Evolutionary conservation across 2,329 filamentous ascomycete species (phyloP).

Genomic region (Cladosporium sp.): DNA sequence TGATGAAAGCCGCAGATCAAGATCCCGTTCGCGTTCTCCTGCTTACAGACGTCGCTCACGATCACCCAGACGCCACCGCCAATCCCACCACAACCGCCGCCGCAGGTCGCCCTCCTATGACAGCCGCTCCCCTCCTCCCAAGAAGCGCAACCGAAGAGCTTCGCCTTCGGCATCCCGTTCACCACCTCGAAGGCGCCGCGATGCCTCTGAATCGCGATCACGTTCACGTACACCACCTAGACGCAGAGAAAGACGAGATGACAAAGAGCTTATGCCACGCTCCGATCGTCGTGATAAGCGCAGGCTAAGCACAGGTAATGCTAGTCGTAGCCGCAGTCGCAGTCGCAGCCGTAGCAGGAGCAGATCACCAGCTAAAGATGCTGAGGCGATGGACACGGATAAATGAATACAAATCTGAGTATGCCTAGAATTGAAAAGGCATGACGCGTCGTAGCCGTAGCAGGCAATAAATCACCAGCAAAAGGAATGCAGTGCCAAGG

Average conservation of each 20-base stretch:
- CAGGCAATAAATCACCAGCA: no score
- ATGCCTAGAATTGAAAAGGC: no score
- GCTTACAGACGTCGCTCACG: slow-evolving; percentile 23
- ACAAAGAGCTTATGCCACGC: not conserved
- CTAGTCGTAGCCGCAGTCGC: slow-evolving; percentile 2
- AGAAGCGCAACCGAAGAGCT: slow-evolving; percentile 21
- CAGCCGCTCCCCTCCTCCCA: slow-evolving; percentile 18
- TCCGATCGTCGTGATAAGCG: slow-evolving; percentile 6
- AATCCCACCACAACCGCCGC: slow-evolving; percentile 8
- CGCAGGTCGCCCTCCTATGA: slow-evolving; percentile 9
- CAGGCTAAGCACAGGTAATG: slow-evolving; percentile 5
- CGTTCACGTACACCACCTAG: slow-evolving; percentile 2
- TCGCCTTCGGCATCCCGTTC: slow-evolving; percentile 18
- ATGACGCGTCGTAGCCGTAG: no score
- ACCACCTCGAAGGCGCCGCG: slow-evolving; percentile 13
- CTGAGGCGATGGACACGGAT: not conserved
- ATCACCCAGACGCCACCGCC: slow-evolving; percentile 18
- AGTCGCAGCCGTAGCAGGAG: not conserved
- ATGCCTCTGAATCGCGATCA: not conserved
- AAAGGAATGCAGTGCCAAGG: no score
- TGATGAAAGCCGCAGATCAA: slow-evolving; percentile 15
- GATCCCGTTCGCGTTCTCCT: slow-evolving; percentile 15
- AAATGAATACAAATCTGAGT: not conserved
- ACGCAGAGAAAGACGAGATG: not conserved
- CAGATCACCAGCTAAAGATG: not conserved